These are phyloP conservation scores for Dicorynia guianensis DNA, from an alignment of 306 rosid species.

Conservation along the genomic window DNA sequence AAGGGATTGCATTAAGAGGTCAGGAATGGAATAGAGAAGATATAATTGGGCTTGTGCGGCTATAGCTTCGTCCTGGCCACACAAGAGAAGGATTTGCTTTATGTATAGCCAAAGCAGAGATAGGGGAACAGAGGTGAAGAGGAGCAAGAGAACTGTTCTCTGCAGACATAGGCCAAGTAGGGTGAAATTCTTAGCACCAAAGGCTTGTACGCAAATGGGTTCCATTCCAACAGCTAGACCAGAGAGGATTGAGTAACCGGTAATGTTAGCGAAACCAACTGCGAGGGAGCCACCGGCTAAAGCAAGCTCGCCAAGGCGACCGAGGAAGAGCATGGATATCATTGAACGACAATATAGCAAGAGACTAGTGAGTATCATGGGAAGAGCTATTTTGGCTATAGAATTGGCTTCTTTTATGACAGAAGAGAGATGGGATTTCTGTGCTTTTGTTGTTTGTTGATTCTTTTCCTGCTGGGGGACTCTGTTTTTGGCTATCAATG, in stretches of 20 bases:
- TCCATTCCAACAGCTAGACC: constrained; percentile 95
- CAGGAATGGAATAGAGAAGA: constrained; percentile 85
- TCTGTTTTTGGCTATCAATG: constrained; percentile 47
- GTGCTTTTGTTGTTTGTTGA: constrained; percentile 14
- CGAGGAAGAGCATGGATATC: constrained; percentile 95
- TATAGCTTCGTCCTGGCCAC: constrained; percentile 76
- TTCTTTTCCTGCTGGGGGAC: constrained; percentile 25
- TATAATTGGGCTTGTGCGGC: constrained; percentile 76
- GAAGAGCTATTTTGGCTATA: constrained; percentile 72
- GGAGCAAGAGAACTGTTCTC: constrained; percentile 68
- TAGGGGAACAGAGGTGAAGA: constrained; percentile 67
- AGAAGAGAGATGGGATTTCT: constrained; percentile 45
- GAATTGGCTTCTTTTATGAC: constrained; percentile 54
- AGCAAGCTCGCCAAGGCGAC: constrained; percentile 81
- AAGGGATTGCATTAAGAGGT: constrained; percentile 79
- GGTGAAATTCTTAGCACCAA: constrained; percentile 71
- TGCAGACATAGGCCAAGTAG: constrained; percentile 83
- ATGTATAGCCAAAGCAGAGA: constrained; percentile 84
- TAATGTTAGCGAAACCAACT: constrained; percentile 84
- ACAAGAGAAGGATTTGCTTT: constrained; percentile 67
- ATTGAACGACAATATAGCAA: constrained; percentile 85
- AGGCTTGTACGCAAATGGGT: constrained; percentile 92
- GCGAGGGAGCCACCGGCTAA: constrained; percentile 95
- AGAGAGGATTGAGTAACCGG: constrained; percentile 90
- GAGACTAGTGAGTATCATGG: constrained; percentile 85